Base-by-base conservation (phyloP, 768 basidiomycete genomes). In the Termitomyces sp. region DNA sequence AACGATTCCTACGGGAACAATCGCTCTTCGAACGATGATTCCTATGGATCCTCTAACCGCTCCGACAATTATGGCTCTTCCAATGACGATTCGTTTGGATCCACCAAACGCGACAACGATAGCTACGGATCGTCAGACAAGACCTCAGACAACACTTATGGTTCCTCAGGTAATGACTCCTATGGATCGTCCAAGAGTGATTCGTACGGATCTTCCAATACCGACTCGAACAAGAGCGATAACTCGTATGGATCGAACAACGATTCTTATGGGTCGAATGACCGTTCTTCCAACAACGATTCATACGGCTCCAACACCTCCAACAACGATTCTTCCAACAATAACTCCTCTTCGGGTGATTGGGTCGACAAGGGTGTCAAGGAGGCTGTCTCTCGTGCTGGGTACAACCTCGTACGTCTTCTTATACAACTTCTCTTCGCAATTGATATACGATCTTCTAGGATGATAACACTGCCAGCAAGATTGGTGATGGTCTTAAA, bases 391-490 rank as follows among this genome's bases (percentile, higher is more conserved):
- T 56, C 69, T 57, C 73, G 76, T 64, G 74, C 73, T 30, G 81
- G 81, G 0, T 74, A 69, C 61, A 73, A 79, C 58, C 7, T 82
- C 16, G 80, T 83, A 56, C 16, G 33, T 12, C 28, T 38, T 33
- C 4, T 14, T 10, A 7, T 38, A 46, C n/a, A 5, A 24, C 18
- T 32, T 28, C n/a, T 26, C 33, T 14, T 48, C 24, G 22, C 28
- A 4, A 4, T 22, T 44, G 13, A 30, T n/a, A 4, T 12, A 42
- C 3, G 9, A 18, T 42, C 18, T 33, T 46, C 5, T 58, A 78
- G 77, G 70, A 74, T 54, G 65, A 73, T 9, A 2, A 52, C 6
- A 80, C 77, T 7, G 73, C 74, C 12, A 32, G 69, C 22, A 73
- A 71, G 64, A 72, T 80, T 45, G 72, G 74, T 10, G 61, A 69